phyloP scores from a whole-genome alignment of 164 flowering plant genomes.

The Malania oleifera region DNA sequence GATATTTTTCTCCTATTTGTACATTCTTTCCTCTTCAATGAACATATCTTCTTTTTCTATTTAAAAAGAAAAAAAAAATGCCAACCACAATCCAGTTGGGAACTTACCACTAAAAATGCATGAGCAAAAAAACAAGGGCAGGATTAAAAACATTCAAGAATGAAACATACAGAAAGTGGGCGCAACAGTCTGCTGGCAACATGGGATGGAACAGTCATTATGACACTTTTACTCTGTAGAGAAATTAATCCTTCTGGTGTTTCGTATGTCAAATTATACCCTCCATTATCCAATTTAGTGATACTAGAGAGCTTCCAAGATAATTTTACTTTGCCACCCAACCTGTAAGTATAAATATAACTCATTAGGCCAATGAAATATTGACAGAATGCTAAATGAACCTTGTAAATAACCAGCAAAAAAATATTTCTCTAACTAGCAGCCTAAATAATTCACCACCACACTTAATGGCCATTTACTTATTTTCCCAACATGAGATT shows the following conservation, averaged over 20 bases:
- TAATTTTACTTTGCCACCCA: slow-evolving; percentile 71
- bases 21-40: too few relatives aligned
- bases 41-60: too few relatives aligned
- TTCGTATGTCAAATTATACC: slow-evolving; percentile 70
- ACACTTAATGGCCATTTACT: neutral
- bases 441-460: neutral
- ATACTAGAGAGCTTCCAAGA: slow-evolving; percentile 84
- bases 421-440: neutral
- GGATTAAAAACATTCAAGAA: slow-evolving; percentile 1
- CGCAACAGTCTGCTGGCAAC: slow-evolving; percentile 68
- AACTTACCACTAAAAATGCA: neutral
- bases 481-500: neutral
- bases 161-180: slow-evolving; percentile 77
- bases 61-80: neutral
- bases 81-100: neutral
- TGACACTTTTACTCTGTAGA: slow-evolving; percentile 56
- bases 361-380: slow-evolving; percentile 1
- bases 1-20: too few relatives aligned
- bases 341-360: slow-evolving; percentile 35
- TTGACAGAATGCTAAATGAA: neutral
- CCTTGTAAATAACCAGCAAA: neutral
- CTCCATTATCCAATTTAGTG: slow-evolving; percentile 41
- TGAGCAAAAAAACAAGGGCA: neutral
- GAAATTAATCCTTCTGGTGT: slow-evolving; percentile 75
- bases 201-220: slow-evolving; percentile 84